A percentile compares a stretch with the other conserved stretches of the same genome.
Conservation (phyloP, 306 rosid species). For the Geum urbanum region DNA sequence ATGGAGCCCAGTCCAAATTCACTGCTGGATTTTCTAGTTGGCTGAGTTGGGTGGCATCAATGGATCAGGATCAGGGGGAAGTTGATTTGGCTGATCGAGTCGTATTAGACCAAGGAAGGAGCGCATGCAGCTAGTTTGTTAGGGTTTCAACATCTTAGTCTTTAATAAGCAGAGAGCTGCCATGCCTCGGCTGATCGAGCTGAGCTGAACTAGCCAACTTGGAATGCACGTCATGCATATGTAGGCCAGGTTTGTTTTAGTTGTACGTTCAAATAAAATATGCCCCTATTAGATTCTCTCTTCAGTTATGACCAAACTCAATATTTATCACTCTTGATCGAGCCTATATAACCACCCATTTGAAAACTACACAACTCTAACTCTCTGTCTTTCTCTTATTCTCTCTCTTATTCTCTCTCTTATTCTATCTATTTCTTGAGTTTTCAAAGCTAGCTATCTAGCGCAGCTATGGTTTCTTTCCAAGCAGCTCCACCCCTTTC, state of each 20-base stretch:
- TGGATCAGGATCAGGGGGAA: slow-evolving; percentile 26
- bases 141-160: slow-evolving; percentile 29
- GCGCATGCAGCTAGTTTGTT: slow-evolving; percentile 14
- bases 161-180: slow-evolving; percentile 22
- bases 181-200: not conserved
- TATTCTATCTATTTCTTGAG: too few species aligned
- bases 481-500: slow-evolving; percentile 42
- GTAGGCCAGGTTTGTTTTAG: slow-evolving; percentile 35
- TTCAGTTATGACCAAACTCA: slow-evolving; percentile 27
- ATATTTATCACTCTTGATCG: not conserved
- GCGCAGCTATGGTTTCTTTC: slow-evolving; percentile 51
- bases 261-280: slow-evolving; percentile 29
- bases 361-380: slow-evolving; percentile 2
- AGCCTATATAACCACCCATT: slow-evolving; percentile 55
- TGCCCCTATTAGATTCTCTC: slow-evolving; percentile 27
- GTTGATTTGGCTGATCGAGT: not conserved
- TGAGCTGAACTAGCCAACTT: slow-evolving; percentile 25
- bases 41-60: slow-evolving; percentile 22
- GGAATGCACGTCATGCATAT: slow-evolving; percentile 49
- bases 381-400: not conserved
- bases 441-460: not conserved
- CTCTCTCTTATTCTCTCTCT: not conserved
- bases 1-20: slow-evolving; percentile 9
- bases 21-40: slow-evolving; percentile 19
- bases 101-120: slow-evolving; percentile 7